Evolutionary conservation across 805 yeast species (phyloP).

Genomic region (Zygosaccharomyces kombuchaensis): DNA sequence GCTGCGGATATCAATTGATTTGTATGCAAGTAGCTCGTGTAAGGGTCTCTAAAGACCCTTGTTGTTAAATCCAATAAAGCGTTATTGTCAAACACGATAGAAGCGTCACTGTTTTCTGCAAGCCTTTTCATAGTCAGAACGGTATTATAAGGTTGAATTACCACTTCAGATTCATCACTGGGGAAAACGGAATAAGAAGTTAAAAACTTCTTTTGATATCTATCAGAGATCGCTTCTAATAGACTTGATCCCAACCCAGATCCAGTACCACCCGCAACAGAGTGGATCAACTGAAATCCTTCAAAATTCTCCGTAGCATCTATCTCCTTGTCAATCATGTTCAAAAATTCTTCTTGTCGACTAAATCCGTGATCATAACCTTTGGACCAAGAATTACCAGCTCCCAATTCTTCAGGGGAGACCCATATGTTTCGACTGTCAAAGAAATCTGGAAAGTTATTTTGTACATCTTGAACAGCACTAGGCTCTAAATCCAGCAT

Average conservation of each 20-base stretch:
- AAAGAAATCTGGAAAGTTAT: constrained; percentile 56
- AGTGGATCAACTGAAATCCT: constrained; percentile 86
- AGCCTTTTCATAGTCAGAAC: constrained; percentile 75
- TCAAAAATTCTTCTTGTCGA: constrained; percentile 68
- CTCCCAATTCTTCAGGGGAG: constrained; percentile 82
- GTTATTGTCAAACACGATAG: constrained; percentile 87
- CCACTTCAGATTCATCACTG: constrained; percentile 81
- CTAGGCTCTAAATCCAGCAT: constrained; percentile 88
- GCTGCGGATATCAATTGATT: constrained; percentile 84
- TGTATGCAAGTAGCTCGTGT: constrained; percentile 70
- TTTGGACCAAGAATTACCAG: constrained; percentile 93
- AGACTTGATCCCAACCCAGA: constrained; percentile 88
- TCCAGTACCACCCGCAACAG: constrained; percentile 99
- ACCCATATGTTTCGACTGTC: constrained; percentile 79
- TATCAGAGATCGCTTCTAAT: constrained; percentile 72
- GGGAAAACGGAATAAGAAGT: constrained; percentile 89
- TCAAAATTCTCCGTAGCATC: constrained; percentile 87
- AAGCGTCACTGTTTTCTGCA: constrained; percentile 79
- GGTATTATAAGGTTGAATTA: constrained; percentile 94
- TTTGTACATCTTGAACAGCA: constrained; percentile 63
- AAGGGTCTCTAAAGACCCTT: constrained; percentile 48
- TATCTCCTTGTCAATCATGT: constrained; percentile 81
- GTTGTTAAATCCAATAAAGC: constrained; percentile 73
- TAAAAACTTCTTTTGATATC: constrained; percentile 75
- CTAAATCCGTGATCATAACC: constrained; percentile 75